These are phyloP conservation scores for Fusarium newnesense DNA, from an alignment of 2,329 filamentous ascomycete species.

Conservation along the genomic window DNA sequence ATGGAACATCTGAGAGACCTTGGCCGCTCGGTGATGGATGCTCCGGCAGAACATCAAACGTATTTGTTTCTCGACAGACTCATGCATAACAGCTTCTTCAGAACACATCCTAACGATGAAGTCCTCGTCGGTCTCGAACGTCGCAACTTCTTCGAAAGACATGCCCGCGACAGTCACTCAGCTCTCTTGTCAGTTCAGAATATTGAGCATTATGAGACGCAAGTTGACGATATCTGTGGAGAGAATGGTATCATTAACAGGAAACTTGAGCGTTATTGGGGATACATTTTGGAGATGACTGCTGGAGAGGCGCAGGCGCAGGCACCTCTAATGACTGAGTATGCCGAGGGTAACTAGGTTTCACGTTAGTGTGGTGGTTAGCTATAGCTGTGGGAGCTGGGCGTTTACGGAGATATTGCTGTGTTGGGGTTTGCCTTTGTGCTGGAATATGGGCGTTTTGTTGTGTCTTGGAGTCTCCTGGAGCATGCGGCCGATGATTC, in stretches of 20 bases:
- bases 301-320: background rate
- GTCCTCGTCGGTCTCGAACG: too few relatives aligned
- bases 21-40: background rate
- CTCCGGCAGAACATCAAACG: background rate
- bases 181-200: background rate
- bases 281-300: background rate
- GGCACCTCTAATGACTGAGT: background rate
- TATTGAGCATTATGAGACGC: rapidly evolving
- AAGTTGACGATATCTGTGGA: background rate
- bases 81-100: background rate
- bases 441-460: background rate
- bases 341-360: background rate
- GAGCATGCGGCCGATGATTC: background rate
- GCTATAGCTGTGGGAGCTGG: background rate
- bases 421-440: background rate
- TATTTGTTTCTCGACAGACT: rapidly evolving
- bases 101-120: too few relatives aligned
- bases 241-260: background rate
- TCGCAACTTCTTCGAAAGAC: too few relatives aligned
- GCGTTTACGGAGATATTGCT: background rate
- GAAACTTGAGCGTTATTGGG: background rate
- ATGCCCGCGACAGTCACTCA: background rate
- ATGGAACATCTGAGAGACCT: rapidly evolving
- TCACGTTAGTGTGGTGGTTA: background rate
- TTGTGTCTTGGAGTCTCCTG: background rate